Evolutionary conservation across 2,329 filamentous ascomycete genomes (phyloP).

Genomic region (Blastomyces silverae): DNA sequence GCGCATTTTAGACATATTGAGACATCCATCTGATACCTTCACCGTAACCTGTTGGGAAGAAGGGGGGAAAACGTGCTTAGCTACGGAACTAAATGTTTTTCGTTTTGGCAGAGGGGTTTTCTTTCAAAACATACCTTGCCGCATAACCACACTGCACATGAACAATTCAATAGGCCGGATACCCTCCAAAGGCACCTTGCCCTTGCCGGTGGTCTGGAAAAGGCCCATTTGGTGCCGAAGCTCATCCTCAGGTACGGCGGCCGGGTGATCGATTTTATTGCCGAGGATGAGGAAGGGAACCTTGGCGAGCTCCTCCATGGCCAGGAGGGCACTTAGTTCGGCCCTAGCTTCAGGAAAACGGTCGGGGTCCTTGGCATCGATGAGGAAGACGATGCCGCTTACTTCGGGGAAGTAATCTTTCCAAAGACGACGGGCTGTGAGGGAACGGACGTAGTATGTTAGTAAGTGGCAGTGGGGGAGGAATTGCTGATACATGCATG

Average conservation of each 20-base stretch:
- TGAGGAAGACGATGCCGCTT: slow-evolving; percentile 92
- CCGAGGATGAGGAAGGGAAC: slow-evolving; percentile 93
- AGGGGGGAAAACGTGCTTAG: slow-evolving; percentile 17
- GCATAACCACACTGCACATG: slow-evolving; percentile 98
- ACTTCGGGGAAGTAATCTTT: slow-evolving; percentile 97
- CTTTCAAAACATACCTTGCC: slow-evolving; percentile 61
- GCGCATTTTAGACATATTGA: slow-evolving; percentile 63
- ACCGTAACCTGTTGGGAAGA: slow-evolving; percentile 58
- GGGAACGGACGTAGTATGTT: neutral
- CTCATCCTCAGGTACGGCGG: slow-evolving; percentile 92
- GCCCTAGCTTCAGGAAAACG: slow-evolving; percentile 91
- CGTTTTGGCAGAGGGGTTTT: neutral
- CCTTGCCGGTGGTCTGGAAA: slow-evolving; percentile 95
- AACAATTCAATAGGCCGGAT: slow-evolving; percentile 95
- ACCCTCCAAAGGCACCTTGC: slow-evolving; percentile 84
- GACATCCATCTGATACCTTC: slow-evolving; percentile 88
- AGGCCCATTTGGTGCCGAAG: slow-evolving; percentile 84
- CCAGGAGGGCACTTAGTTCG: slow-evolving; percentile 88
- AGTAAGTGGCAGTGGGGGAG: neutral
- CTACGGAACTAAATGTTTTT: neutral
- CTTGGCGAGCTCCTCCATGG: slow-evolving; percentile 94
- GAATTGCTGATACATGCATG: neutral
- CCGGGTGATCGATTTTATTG: slow-evolving; percentile 99
- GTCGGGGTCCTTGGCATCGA: slow-evolving; percentile 96
- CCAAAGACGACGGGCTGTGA: slow-evolving; percentile 78